Evolutionary conservation across 306 rosid species (phyloP).

Genomic region (Rosa persica): DNA sequence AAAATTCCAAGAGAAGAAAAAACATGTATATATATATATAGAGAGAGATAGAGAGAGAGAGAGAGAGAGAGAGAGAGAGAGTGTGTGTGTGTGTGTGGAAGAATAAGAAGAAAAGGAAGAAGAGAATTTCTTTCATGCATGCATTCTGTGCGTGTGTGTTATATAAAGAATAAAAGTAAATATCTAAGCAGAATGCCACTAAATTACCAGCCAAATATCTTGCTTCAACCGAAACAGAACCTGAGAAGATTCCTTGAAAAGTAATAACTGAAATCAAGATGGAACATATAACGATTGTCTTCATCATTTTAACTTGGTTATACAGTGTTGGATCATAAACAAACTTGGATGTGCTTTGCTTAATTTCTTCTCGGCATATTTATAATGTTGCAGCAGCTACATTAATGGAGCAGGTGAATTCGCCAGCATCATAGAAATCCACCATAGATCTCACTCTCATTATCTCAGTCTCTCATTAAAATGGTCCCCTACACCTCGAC

Average conservation of each 20-base stretch:
- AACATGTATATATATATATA: no score
- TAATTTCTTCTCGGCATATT: neutral
- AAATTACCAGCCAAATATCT: constrained; percentile 10
- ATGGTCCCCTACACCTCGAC: neutral
- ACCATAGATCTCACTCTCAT: neutral
- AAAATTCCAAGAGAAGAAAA: neutral
- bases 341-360: constrained; percentile 6
- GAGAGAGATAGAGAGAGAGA: no score
- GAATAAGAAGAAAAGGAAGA: no score
- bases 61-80: no score
- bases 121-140: no score
- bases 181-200: neutral
- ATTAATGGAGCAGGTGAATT: neutral
- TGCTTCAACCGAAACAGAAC: constrained; percentile 8
- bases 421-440: neutral
- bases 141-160: no score
- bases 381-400: neutral
- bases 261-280: neutral
- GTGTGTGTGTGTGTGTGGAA: no score
- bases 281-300: neutral
- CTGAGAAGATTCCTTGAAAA: neutral
- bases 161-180: neutral
- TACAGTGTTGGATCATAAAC: no score
- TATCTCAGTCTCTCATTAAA: neutral
- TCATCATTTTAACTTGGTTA: neutral